Conservation (phyloP, 257 asterid genomes). For the Nicotiana tomentosiformis region DNA sequence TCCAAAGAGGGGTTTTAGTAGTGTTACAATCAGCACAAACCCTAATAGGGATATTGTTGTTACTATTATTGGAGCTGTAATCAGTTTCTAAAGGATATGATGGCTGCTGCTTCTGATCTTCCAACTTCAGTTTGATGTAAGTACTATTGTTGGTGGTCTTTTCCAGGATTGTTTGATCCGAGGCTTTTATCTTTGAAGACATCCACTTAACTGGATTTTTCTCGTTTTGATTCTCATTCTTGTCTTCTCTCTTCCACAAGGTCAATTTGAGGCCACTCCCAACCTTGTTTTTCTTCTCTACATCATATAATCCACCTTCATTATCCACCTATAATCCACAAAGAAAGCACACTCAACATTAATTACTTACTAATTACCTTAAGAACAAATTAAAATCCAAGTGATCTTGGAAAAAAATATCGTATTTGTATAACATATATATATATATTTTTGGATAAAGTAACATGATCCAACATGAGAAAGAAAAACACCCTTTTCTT, state of each 20-base stretch:
- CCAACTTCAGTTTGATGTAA: slow-evolving; percentile 3
- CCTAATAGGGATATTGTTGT: slow-evolving; percentile 52
- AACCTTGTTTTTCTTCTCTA: slow-evolving; percentile 20
- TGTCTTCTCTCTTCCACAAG: slow-evolving; percentile 39
- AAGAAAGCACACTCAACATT: not conserved
- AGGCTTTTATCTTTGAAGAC: slow-evolving; percentile 57
- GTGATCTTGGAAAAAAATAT: not conserved
- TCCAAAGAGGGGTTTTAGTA: slow-evolving; percentile 94
- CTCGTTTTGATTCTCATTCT: not conserved
- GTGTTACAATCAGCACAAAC: slow-evolving; percentile 92
- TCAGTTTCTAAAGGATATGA: slow-evolving; percentile 43
- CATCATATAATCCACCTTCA: slow-evolving; percentile 30
- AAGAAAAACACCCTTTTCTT: not conserved
- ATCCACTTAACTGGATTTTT: slow-evolving; percentile 24
- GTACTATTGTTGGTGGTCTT: not conserved
- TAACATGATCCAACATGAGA: not conserved
- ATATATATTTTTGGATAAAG: not conserved
- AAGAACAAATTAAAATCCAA: not conserved
- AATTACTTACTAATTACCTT: too few relatives aligned
- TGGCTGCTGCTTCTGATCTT: slow-evolving; percentile 28
- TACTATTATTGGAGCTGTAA: slow-evolving; percentile 34
- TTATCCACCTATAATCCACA: slow-evolving; percentile 21
- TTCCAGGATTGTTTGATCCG: not conserved
- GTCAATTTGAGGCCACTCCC: slow-evolving; percentile 30
- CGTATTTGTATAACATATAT: not conserved